These are phyloP conservation scores for Manihot esculenta DNA, from an alignment of 441 rosid species.

Conservation along the genomic window DNA sequence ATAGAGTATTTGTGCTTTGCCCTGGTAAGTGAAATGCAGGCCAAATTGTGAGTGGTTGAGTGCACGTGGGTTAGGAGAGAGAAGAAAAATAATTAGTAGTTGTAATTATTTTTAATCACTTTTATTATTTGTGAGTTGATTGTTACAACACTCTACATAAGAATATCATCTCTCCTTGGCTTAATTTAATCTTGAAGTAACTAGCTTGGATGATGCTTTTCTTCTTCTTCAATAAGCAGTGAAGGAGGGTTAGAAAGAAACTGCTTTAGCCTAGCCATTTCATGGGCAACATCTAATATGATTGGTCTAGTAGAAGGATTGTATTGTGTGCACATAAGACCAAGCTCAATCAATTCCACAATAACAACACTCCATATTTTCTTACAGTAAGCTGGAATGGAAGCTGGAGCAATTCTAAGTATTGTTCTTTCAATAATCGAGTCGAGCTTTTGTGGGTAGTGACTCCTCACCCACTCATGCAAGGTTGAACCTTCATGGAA, in stretches of 20 bases:
- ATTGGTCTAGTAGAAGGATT: conserved; percentile 74
- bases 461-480: conserved; percentile 71
- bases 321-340: conserved; percentile 70
- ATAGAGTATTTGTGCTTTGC: too few species aligned
- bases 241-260: conserved; percentile 48
- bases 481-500: conserved; percentile 63
- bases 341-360: conserved; percentile 70
- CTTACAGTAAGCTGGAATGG: conserved; percentile 30
- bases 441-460: conserved; percentile 60
- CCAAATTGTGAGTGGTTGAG: too few species aligned
- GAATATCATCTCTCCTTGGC: neutral
- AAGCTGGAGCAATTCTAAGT: conserved; percentile 35
- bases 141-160: too few species aligned
- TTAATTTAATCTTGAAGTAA: conserved; percentile 20
- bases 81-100: too few species aligned
- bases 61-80: too few species aligned
- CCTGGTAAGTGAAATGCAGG: too few species aligned
- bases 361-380: conserved; percentile 54
- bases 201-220: conserved; percentile 18
- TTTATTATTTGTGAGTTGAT: too few species aligned
- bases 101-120: too few species aligned
- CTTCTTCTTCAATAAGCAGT: conserved; percentile 25
- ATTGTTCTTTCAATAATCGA: conserved; percentile 55
- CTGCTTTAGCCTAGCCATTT: conserved; percentile 71
- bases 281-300: conserved; percentile 71